Conservation (phyloP, 441 rosid species). For the Mallotus repandus region DNA sequence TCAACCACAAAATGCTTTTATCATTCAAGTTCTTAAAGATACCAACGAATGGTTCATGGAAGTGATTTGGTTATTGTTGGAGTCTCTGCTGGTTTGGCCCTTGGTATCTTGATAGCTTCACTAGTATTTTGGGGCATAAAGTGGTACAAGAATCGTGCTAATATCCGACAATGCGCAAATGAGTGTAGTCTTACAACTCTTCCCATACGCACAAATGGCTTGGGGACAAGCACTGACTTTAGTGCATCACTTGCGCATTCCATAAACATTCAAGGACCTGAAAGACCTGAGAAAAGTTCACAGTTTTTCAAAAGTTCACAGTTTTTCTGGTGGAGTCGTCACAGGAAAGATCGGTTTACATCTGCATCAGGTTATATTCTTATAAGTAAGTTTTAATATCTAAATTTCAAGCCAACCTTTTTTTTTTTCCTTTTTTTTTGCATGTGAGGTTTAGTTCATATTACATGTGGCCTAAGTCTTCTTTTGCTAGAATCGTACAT, state of each 20-base stretch:
- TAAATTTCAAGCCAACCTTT: slow-evolving; percentile 2
- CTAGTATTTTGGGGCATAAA: slow-evolving; percentile 51
- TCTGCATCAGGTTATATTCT: slow-evolving; percentile 75
- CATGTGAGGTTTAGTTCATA: background rate
- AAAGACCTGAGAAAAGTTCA: slow-evolving; percentile 40
- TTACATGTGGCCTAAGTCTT: background rate
- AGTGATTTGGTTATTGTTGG: slow-evolving; percentile 61
- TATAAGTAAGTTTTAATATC: slow-evolving; percentile 61
- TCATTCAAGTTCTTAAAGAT: slow-evolving; percentile 30
- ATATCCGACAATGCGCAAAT: slow-evolving; percentile 44
- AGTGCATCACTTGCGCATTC: slow-evolving; percentile 56
- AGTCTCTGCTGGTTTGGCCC: slow-evolving; percentile 68
- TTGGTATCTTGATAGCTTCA: slow-evolving; percentile 72
- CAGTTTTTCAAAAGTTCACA: too few species aligned
- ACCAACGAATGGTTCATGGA: slow-evolving; percentile 52
- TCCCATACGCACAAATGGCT: slow-evolving; percentile 74
- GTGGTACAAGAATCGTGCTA: slow-evolving; percentile 63
- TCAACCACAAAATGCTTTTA: slow-evolving; percentile 49
- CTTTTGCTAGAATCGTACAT: slow-evolving; percentile 3
- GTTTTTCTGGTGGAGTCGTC: slow-evolving; percentile 67
- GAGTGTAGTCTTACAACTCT: slow-evolving; percentile 58
- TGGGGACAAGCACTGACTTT: slow-evolving; percentile 63
- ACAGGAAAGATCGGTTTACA: slow-evolving; percentile 59
- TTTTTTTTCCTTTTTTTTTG: background rate
- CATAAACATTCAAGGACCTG: slow-evolving; percentile 28